Base-by-base conservation (phyloP, 2,329 filamentous ascomycete species). In the Beauveria pseudobassiana region DNA sequence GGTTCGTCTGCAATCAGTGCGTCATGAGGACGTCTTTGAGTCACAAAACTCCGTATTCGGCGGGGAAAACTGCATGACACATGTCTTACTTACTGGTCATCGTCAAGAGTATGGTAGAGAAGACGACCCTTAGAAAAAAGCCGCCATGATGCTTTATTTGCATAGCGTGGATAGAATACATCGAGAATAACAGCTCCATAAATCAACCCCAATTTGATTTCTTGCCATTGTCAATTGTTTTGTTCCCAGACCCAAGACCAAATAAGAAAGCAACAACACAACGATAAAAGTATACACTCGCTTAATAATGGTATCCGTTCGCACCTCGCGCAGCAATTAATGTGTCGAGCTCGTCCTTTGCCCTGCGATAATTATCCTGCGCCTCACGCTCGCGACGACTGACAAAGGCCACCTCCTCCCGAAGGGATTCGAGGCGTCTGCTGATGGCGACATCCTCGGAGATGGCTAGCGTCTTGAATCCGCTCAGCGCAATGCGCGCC, bases 371-470 rank as follows among this genome's bases (percentile, higher is more conserved):
- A 69, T 88, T 73, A 65, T 97, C 92, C 76, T 99, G 95, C 7
- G 91, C 92, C 76, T 97, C 91, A 63, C 93, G 82, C 78, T 98
- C 93, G 65, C 93, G 81, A 68, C 85, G 85, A 67, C 86, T 90
- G 10, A 98, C 83, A 68, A 90, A 90, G 7, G 80, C 83, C 24
- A 96, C 92, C 73, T 97, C 92, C n/a, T 90, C 88, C 56, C 92
- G 84, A 62, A 97, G 76, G 12, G 82, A 81, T 66, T 89, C 89
- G 58, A 98, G 77, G 34, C 95, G 82, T 61, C 86, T 82, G 51
- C 80, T 79, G 62, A 97, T 82, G 0, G 89, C 90, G 5, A 87
- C 87, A 64, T 93, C 86, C 73, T 99, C 95, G 0, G 86, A 89
- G 45, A 90, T 85, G 66, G 90, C 87, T 64, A 96, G 79, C 6